Conservation (phyloP, 768 basidiomycete genomes). For the Mrakia hoshinonis region DNA sequence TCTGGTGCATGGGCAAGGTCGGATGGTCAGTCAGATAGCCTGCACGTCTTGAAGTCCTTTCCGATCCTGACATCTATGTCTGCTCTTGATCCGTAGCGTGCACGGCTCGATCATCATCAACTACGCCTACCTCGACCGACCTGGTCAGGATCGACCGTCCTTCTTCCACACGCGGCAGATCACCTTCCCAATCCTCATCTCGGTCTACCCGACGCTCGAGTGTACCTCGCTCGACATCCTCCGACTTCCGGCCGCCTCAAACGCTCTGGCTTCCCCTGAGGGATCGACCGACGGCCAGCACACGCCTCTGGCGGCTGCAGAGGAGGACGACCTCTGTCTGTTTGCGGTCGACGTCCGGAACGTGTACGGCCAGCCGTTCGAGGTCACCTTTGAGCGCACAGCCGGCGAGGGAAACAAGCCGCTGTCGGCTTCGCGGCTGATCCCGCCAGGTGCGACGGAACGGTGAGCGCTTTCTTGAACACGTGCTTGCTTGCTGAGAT, state of each 20-base stretch:
- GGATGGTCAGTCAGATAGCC: conserved; percentile 60
- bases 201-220: conserved; percentile 91
- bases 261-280: conserved; percentile 4
- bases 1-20: conserved; percentile 78
- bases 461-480: conserved; percentile 12
- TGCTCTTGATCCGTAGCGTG: conserved; percentile 40
- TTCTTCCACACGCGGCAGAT: conserved; percentile 71
- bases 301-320: conserved; percentile 42
- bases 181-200: conserved; percentile 78
- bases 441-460: conserved; percentile 20
- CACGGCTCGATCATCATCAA: conserved; percentile 71
- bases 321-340: conserved; percentile 59
- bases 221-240: conserved; percentile 73
- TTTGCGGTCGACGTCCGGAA: conserved; percentile 87
- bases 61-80: neutral
- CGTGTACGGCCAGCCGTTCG: conserved; percentile 82
- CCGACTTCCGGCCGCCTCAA: conserved; percentile 45
- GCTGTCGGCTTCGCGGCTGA: neutral
- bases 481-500: too few relatives aligned
- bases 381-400: conserved; percentile 67
- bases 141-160: neutral
- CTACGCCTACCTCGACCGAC: conserved; percentile 62
- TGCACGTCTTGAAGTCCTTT: neutral
- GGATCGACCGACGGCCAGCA: neutral
- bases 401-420: neutral